Evolutionary conservation across 257 asterid genomes (phyloP), one percentile per base, ranked within the genome.

Genomic region (Gentiana dahurica): DNA sequence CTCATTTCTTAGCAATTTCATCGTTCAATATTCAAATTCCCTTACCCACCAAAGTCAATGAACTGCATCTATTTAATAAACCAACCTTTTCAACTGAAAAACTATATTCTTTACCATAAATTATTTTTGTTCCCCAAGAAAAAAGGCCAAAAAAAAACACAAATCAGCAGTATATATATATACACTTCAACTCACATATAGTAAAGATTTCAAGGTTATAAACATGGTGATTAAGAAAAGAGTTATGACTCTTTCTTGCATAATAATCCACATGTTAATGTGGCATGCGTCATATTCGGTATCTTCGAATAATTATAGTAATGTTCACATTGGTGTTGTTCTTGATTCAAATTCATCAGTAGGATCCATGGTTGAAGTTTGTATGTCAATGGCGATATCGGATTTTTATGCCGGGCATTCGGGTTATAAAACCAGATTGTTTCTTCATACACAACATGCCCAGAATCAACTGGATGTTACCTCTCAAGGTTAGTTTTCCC

Each of bases 331-430:
- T 2, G 82, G 82, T 0, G 66, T 61, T 2, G 67, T 82, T 68
- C 61, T 69, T 24, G 81, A 82, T 63, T 34, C 37, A 48, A 64
- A 68, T 10, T 82, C 86, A 0, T 54, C 83, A 4, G 56, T 79
- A 10, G 24, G 24, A 24, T 24, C 24, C 24, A 24, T 24, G 24
- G 32, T 51, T 3, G 60, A 70, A 4, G 34, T 46, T 12, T 79
- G 79, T 69, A 63, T 79, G 54, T 54, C 76, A 6, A 73, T 75
- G 71, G 82, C 91, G 0, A 3, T 68, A 11, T 59, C 72, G 3
- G 87, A 79, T 32, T 82, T 73, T 54, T 72, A 77, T 58, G 33
- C 55, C 1, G 59, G 37, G 1, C 75, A 75, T 68, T 59, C 80
- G 8, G 12, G 65, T 41, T 57, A 68, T 3, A 53, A 13, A 3